Base-by-base conservation (phyloP, 1,284 basidiomycete species). In the Taiwanofungus camphoratus region DNA sequence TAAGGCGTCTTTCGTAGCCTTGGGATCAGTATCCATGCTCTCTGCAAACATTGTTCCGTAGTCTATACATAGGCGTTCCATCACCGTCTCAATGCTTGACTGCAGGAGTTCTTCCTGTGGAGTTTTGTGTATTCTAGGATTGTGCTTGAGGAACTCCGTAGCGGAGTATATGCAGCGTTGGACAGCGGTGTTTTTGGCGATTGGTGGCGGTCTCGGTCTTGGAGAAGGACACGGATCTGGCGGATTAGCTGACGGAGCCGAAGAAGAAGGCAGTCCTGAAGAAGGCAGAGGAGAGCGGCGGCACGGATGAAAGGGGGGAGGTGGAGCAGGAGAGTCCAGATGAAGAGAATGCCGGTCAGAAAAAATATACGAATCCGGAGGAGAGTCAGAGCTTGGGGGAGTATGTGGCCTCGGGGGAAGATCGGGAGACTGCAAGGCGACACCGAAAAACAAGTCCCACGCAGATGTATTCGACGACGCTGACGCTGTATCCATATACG, bases 1-100 rank as follows among this genome's bases (percentile, higher is more conserved):
- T 18, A 19, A 12, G 21, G 13, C 21, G 13, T 38, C n/a, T 4
- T 5, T 23, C 19, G 12, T 4, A 11, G 23, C 21, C 23, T 16
- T 19, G 15, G 23, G 4, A 15, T 40, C 20, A n/a, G 39, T 20
- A 26, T 26, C 21, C 36, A 38, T 38, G 36, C 36, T 38, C 23
- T 38, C 36, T 23, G 23, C 23, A 23, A 38, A 38, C 4, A 38
- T n/a, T 5, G 21, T 24, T n/a, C 36, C 36, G 16, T 15, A 38
- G 9, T 38, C 36, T n/a, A 15, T 23, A 26, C 36, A 38, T 26
- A 38, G 11, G 4, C 36, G 19, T 15, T 15, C 13, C 22, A 7
- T 11, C 3, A 38, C 19, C 21, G 36, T 24, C 22, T 38, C 36
- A n/a, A 38, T 15, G 22, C 36, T 38, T n/a, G 19, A n/a, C 22